These are phyloP conservation scores for Oldenlandia corymbosa DNA, from an alignment of 257 asterid species.

Conservation along the genomic window DNA sequence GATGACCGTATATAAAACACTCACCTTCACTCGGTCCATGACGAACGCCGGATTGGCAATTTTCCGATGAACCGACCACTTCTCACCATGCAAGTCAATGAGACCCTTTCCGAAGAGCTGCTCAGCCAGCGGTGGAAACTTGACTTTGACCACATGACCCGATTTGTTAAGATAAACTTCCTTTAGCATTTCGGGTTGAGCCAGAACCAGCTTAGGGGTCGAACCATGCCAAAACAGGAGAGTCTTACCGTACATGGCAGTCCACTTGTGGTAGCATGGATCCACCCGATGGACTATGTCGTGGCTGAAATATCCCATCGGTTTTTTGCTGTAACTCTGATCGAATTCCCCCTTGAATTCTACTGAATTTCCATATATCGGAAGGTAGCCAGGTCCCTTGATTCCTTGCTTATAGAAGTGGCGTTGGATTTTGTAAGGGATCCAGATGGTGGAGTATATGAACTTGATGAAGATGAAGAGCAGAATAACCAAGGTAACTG, in stretches of 20 bases:
- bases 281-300: conserved; percentile 28
- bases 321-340: conserved; percentile 23
- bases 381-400: conserved; percentile 33
- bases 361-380: conserved; percentile 31
- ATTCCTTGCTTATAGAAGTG: conserved; percentile 35
- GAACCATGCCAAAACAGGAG: conserved; percentile 42
- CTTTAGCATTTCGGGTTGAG: conserved; percentile 32
- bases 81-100: conserved; percentile 28
- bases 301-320: conserved; percentile 19
- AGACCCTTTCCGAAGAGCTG: conserved; percentile 39
- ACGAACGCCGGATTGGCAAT: conserved; percentile 26
- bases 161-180: conserved; percentile 22
- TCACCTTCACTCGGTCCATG: conserved; percentile 33
- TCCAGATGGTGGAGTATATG: conserved; percentile 16
- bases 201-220: conserved; percentile 31
- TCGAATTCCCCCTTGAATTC: conserved; percentile 23
- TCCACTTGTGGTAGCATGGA: conserved; percentile 43
- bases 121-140: conserved; percentile 28
- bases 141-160: conserved; percentile 20
- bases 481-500: not conserved
- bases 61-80: conserved; percentile 32
- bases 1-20: no score
- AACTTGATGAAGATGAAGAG: conserved; percentile 20
- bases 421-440: conserved; percentile 26
- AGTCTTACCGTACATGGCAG: conserved; percentile 33